Percentiles rank a stretch among this genome's conserved stretches.
Evolutionary conservation across 768 basidiomycete genomes (phyloP).

Genomic region (Hericium erinaceus): DNA sequence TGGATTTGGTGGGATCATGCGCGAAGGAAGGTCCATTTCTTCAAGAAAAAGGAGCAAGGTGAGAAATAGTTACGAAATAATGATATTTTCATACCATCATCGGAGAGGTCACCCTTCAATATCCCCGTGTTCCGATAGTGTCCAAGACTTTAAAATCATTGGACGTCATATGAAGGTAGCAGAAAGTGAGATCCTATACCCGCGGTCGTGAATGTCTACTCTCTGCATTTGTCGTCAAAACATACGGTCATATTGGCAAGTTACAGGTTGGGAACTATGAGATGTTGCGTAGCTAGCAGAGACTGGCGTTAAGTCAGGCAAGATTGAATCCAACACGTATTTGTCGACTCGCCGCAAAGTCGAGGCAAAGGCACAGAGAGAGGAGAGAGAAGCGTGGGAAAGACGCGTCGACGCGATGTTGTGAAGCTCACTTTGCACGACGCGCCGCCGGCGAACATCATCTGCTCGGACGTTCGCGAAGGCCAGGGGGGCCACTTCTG

Average conservation of each 20-base stretch:
- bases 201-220: neutral
- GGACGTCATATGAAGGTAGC: slow-evolving; percentile 78
- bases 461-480: too few relatives aligned
- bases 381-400: too few relatives aligned
- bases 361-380: too few relatives aligned
- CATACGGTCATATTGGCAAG: neutral
- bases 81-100: slow-evolving; percentile 43
- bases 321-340: too few relatives aligned
- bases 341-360: too few relatives aligned
- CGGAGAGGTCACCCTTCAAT: slow-evolving; percentile 69
- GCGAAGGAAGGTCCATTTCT: slow-evolving; percentile 76
- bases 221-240: neutral
- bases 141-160: slow-evolving; percentile 74
- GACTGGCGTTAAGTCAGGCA: too few relatives aligned
- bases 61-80: slow-evolving; percentile 1
- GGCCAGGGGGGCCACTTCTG: too few relatives aligned
- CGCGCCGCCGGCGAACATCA: too few relatives aligned
- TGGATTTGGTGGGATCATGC: slow-evolving; percentile 81
- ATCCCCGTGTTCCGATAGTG: slow-evolving; percentile 69
- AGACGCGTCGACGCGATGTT: too few relatives aligned
- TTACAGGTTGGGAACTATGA: neutral
- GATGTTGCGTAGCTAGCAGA: too few relatives aligned
- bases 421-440: too few relatives aligned
- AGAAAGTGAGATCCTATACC: slow-evolving; percentile 71
- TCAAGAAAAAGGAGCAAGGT: neutral